Percentiles rank a stretch among this genome's conserved stretches.
Conservation (phyloP, 2,329 filamentous ascomycete genomes). For the Polychaeton citri region DNA sequence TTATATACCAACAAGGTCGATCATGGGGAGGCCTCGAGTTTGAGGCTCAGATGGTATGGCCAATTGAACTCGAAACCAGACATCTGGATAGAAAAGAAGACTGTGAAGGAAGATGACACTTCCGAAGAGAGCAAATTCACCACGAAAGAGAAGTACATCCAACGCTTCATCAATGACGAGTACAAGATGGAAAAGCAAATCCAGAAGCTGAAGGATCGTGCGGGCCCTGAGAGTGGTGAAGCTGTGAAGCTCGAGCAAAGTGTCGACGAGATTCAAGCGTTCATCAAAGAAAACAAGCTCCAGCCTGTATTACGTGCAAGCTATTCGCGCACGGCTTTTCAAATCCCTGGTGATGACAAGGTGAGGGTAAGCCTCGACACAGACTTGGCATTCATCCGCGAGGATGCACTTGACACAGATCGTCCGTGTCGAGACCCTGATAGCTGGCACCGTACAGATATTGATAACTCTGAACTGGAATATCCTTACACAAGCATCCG, state of each 20-base stretch:
- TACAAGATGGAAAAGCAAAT: constrained; percentile 88
- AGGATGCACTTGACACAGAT: constrained; percentile 60
- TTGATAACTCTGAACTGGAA: constrained; percentile 68
- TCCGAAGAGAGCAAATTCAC: constrained; percentile 69
- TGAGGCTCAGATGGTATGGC: constrained; percentile 86
- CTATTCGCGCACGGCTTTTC: constrained; percentile 88
- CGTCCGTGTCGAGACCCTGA: constrained; percentile 80
- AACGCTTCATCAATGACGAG: constrained; percentile 71
- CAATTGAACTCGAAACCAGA: constrained; percentile 66
- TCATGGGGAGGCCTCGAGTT: constrained; percentile 61
- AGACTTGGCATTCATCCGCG: constrained; percentile 72
- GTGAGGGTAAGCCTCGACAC: constrained; percentile 90
- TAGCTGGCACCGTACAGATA: constrained; percentile 83
- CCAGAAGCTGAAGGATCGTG: constrained; percentile 67
- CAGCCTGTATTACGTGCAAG: constrained; percentile 82
- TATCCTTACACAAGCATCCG: constrained; percentile 82
- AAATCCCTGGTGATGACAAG: constrained; percentile 83
- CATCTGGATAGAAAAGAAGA: constrained; percentile 82
- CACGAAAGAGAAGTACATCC: constrained; percentile 90
- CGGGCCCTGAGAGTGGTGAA: constrained; percentile 52
- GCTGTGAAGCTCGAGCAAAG: constrained; percentile 58
- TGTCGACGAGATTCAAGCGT: constrained; percentile 64
- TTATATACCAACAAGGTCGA: constrained; percentile 80
- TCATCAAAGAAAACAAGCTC: constrained; percentile 63
- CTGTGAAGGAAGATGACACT: constrained; percentile 58